Conservation (phyloP, 305 asterid species). For the Rubia balearica region DNA sequence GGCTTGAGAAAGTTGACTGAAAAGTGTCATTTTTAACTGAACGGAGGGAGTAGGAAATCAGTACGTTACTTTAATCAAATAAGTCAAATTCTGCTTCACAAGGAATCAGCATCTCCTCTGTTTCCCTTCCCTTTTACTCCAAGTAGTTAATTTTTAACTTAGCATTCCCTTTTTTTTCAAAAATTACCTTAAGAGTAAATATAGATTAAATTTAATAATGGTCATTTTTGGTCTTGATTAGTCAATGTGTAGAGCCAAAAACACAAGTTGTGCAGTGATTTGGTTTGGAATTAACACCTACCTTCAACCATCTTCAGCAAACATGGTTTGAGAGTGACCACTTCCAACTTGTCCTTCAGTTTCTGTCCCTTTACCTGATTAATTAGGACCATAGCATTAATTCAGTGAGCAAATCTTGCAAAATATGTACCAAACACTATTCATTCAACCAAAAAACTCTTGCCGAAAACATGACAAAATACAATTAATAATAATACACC, state of each 20-base stretch:
- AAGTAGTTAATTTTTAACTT: background rate
- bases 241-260: background rate
- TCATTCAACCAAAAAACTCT: background rate
- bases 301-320: constrained; percentile 88
- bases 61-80: background rate
- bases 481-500: background rate
- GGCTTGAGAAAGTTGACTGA: too few species aligned
- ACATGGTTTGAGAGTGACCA: constrained; percentile 75
- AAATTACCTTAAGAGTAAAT: too few species aligned
- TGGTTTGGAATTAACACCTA: constrained; percentile 36
- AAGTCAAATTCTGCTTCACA: background rate
- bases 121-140: background rate
- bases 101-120: background rate
- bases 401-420: background rate
- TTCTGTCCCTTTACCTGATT: constrained; percentile 73
- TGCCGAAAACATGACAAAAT: background rate
- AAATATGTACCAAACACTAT: background rate
- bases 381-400: background rate
- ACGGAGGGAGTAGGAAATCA: too few species aligned
- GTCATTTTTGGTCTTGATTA: background rate
- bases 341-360: constrained; percentile 68
- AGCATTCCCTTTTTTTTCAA: background rate
- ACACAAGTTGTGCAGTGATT: constrained; percentile 10
- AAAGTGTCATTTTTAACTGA: too few species aligned
- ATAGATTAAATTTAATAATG: background rate